A percentile compares a stretch with the other conserved stretches of the same genome.
phyloP scores from a whole-genome alignment of 352 stramenopile genomes.

The Globisporangium irregulare region DNA sequence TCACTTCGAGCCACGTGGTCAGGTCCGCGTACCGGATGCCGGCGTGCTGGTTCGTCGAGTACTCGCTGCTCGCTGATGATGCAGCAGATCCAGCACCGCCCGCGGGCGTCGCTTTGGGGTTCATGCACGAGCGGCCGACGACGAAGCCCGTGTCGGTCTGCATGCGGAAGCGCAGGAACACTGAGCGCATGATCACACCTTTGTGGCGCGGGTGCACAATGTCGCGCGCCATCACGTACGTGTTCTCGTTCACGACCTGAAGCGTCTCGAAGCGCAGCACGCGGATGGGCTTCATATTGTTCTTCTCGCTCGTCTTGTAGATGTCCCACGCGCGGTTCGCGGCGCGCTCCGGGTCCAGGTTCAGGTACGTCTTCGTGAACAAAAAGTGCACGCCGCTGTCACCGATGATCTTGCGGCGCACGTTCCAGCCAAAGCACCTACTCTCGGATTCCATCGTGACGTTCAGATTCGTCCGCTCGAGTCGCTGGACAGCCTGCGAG shows the following conservation, averaged over 20 bases:
- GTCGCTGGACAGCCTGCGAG: slow-evolving; percentile 23
- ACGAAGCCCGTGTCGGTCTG: slow-evolving; percentile 32
- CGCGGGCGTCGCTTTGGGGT: slow-evolving; percentile 15
- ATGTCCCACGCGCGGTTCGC: slow-evolving; percentile 30
- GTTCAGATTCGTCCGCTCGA: slow-evolving; percentile 15
- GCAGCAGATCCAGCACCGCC: background rate
- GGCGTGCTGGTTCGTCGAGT: background rate
- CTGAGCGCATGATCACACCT: slow-evolving; percentile 32
- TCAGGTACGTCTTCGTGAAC: slow-evolving; percentile 32
- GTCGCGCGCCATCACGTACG: slow-evolving; percentile 34
- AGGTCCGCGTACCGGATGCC: slow-evolving; percentile 29
- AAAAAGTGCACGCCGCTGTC: slow-evolving; percentile 32
- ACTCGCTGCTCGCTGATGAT: slow-evolving; percentile 2
- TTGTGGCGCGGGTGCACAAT: slow-evolving; percentile 38
- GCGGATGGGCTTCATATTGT: slow-evolving; percentile 32
- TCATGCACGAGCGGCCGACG: slow-evolving; percentile 34
- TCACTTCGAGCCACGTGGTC: slow-evolving; percentile 37
- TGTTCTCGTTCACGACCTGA: slow-evolving; percentile 39
- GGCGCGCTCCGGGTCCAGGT: slow-evolving; percentile 24
- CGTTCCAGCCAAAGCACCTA: slow-evolving; percentile 35
- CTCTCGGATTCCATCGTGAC: slow-evolving; percentile 14
- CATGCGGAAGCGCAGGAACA: slow-evolving; percentile 41
- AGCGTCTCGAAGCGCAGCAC: slow-evolving; percentile 41
- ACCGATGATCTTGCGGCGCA: slow-evolving; percentile 29
- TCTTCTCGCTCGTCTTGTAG: slow-evolving; percentile 28